Evolutionary conservation across 2,329 filamentous ascomycete genomes (phyloP), one percentile per base, ranked within the genome.

Genomic region (Cladosporium sp.): DNA sequence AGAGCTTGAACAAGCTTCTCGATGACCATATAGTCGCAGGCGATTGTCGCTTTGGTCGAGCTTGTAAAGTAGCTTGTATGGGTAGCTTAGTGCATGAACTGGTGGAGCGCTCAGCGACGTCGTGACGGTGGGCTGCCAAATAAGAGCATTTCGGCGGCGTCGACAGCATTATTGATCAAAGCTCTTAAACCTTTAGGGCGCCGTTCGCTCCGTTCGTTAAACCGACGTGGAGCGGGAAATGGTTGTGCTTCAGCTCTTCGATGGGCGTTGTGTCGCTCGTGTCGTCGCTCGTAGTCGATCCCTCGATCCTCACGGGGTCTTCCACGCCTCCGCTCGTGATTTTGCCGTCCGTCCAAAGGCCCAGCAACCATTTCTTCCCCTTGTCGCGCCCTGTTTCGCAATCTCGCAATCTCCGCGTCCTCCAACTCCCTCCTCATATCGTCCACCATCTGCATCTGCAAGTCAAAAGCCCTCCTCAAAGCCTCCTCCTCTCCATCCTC

Each of bases 361-460:
- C 40, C 40, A 46, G n/a, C 40, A 46, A 8, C 40, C 2, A 46
- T 11, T 46, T 11, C 55, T 21, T 53, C 60, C 2, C 16, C 28
- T 26, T 33, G 26, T 16, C 46, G 18, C 21, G 26, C 29, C 4
- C 23, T 5, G n/a, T n/a, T 18, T 28, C n/a, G 21, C 33, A 31
- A n/a, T n/a, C 62, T 60, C 18, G 16, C n/a, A 23, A 56, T 56
- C 55, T 65, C 49, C n/a, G 14, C 40, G 8, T 21, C 29, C 8
- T 23, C 28, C 44, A 52, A 10, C n/a, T 55, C 61, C 50, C 53
- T 56, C 23, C 49, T 50, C 21, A 59, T 56, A 8, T 60, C 56
- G 5, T 4, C 28, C 44, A 65, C 62, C 29, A 65, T 52, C 28
- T 35, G 53, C 40, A 65, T 59, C 53, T 65, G 62, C 55, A 65